Base-by-base conservation (phyloP, 495 filamentous ascomycete species). In the Xylaria longipes region DNA sequence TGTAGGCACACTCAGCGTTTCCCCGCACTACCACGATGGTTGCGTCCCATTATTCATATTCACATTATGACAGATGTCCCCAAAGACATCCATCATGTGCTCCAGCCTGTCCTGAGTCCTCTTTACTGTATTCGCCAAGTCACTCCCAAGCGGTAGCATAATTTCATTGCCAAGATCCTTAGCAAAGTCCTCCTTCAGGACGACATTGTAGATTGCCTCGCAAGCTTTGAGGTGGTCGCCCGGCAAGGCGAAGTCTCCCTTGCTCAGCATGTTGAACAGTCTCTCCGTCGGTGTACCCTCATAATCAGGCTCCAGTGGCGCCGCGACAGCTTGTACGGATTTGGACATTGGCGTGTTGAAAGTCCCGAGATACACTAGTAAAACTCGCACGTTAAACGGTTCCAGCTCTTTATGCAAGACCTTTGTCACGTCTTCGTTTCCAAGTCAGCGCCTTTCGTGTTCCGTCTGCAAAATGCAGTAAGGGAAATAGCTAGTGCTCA, bases 341-440 rank as follows among this genome's bases (percentile, higher is more conserved):
- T 61, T 68, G 70, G 77, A 74, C 72, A 89, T 80, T 60, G 84
- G 78, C n/a, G 86, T 87, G 54, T 81, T 79, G 72, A 86, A 84
- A 1, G 78, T 79, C 5, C 83, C 84, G 20, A 83, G 77, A 35
- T 77, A 75, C 22, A 77, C 71, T 14, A 77, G 43, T 22, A 77
- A 50, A 14, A 77, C 75, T 11, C 83, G 81, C 33, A 86, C 79
- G 41, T 84, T 83, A 72, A 83, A 86, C 1, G 81, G 76, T 1
- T 78, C 69, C 11, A 86, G 76, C 54, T 86, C 83, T 57, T 82
- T 82, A 2, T 83, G 79, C 3, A 86, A 74, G 15, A 81, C 75
- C 22, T 76, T 79, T 0, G 80, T 74, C 52, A 82, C 35, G 46
- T 66, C 63, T 52, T 11, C 2, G 50, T 25, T 33, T 27, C 25